A percentile compares a stretch with the other conserved stretches of the same genome.
Evolutionary conservation across 768 basidiomycete genomes (phyloP).

Genomic region (Cystobasidiopsis lactophilus): DNA sequence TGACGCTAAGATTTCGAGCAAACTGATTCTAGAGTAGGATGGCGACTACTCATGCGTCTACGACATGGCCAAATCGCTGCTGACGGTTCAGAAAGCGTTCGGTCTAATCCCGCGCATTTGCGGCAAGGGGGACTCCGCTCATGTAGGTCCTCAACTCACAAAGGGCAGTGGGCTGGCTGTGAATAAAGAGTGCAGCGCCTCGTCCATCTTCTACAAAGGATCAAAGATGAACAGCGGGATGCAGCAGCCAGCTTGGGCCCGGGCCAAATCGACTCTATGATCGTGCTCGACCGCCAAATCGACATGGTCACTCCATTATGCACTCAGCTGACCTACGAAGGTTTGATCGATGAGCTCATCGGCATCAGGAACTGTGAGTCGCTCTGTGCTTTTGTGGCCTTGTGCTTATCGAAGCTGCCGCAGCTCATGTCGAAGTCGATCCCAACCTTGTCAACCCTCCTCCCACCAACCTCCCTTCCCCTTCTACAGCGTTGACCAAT

Average conservation of each 20-base stretch:
- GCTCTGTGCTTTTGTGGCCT: not conserved
- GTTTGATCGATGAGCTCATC: constrained; percentile 76
- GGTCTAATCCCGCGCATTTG: constrained; percentile 77
- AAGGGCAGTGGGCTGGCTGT: too few species aligned
- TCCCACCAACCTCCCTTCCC: constrained; percentile 11
- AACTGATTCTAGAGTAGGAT: constrained; percentile 35
- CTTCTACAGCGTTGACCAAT: not conserved
- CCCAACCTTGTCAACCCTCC: constrained; percentile 22
- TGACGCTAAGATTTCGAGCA: not conserved
- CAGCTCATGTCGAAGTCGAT: constrained; percentile 29
- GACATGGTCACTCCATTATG: constrained; percentile 91
- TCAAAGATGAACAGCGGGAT: constrained; percentile 29
- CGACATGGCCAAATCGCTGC: constrained; percentile 67
- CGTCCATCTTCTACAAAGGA: constrained; percentile 44
- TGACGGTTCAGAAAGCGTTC: constrained; percentile 59
- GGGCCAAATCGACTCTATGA: constrained; percentile 56
- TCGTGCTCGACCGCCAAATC: constrained; percentile 68
- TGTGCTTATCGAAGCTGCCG: not conserved
- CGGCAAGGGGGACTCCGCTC: constrained; percentile 64
- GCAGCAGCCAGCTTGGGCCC: constrained; percentile 28
- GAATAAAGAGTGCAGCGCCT: constrained; percentile 37
- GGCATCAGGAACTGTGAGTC: constrained; percentile 64
- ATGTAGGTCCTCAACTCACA: constrained; percentile 21
- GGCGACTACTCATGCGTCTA: constrained; percentile 77
- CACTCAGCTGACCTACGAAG: constrained; percentile 90